Evolutionary conservation across 1,139 yeast genomes (phyloP), one percentile per base, ranked within the genome.

Genomic region (Saccharomyces hybrid): DNA sequence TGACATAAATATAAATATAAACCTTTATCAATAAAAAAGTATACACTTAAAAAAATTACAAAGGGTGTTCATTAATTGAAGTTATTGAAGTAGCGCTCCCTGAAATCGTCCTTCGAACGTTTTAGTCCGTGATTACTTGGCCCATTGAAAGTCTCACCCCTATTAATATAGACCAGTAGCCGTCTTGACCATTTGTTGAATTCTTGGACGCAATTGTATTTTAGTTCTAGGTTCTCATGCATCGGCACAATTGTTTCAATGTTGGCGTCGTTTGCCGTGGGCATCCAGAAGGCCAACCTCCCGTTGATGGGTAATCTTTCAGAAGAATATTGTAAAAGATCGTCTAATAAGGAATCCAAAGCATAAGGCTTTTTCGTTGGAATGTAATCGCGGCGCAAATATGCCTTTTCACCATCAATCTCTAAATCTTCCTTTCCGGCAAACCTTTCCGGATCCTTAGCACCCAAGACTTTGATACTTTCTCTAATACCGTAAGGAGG

Each of bases 401-500:
- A 88, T 1, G 97, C 96, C 61, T 81, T 80, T 60, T 82, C 83
- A 1, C 97, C 97, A 56, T 87, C 85, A 14, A 88, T 84, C 9
- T 84, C 74, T 2, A 86, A 76, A 52, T 81, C 74, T 65, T 88
- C 95, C 62, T 88, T 80, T 0, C 93, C 95, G 2, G 52, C 59
- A 57, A 78, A 78, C 57, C 75, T 75, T 56, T 77, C 82, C 0
- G 81, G 78, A 63, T 88, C 79, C 59, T 80, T 83, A 1, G 96
- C 88, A 2, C 99, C 99, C 56, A 95, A 81, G 0, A 91, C 97
- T 66, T 89, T 88, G 50, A 95, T 79, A 0, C 98, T 97, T 69
- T 95, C 99, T 64, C 99, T 78, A 1, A 93, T 95, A 2, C 99
- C 99, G 69, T 93, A 93, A 0, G 99, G 99, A 1, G 99, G 99